Base-by-base conservation (phyloP, 371 early-diverging fungal species). In the Lichtheimia hyalospora region DNA sequence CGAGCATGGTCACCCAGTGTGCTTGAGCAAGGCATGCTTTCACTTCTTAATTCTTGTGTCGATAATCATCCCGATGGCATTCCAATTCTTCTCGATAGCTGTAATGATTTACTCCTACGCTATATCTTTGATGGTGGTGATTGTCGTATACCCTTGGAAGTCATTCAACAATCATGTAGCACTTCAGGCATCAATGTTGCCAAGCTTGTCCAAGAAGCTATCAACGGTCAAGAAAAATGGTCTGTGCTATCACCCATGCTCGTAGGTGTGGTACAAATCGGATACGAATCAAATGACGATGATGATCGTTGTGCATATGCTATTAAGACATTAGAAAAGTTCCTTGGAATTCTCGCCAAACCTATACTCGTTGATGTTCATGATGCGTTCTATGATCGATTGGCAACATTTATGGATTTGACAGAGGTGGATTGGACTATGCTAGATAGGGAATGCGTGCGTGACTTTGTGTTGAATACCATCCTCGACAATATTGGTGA, bases 401-500 rank as follows among this genome's bases (percentile, higher is more conserved):
- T 74, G 18, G 43, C 63, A 13, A 41, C 16, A 25, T 48, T 58
- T 21, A 54, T 15, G 20, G 44, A 21, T 3, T 2, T 23, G 3
- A 25, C 24, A 8, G 39, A 54, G 1, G 56, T 71, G 2, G 53
- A 65, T 20, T 70, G 66, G 61, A 42, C 60, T 7, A 8, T 18
- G 2, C 41, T 81, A 5, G 65, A 81, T 41, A 20, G 61, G 1
- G 81, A 81, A 25, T 57, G 58, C 46, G 66, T 81, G 1, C 79
- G 80, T 14, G 81, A 83, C 51, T 77, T 62, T 58, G 58, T 81
- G 3, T 62, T 83, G 16, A 70, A 68, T 0, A 69, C 72, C 0
- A 43, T 83, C 8, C 66, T 81, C 55, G 81, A 83, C 41, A 74
- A 72, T 24, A 52, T 83, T 2, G 62, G 56, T 1, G 57, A 75